Evolutionary conservation across 495 filamentous ascomycete genomes (phyloP).

Genomic region (Penicillium cataractarum): DNA sequence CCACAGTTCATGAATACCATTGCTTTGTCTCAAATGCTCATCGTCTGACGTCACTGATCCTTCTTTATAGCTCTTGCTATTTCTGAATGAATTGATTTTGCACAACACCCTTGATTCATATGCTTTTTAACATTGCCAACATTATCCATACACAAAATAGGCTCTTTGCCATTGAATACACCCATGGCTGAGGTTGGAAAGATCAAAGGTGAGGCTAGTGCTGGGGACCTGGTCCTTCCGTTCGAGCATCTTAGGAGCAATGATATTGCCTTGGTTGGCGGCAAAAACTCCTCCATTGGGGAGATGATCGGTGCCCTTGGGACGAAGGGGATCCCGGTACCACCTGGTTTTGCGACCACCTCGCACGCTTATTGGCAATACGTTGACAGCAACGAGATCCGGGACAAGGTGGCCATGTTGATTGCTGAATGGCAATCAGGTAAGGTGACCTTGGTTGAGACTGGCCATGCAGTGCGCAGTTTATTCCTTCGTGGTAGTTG

Average conservation of each 20-base stretch:
- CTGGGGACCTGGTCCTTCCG: no score
- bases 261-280: slow-evolving; percentile 26
- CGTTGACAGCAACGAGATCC: slow-evolving; percentile 33
- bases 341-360: slow-evolving; percentile 38
- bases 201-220: no score
- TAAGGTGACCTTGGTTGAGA: slow-evolving; percentile 11
- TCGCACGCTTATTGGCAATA: slow-evolving; percentile 38
- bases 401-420: slow-evolving; percentile 26
- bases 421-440: slow-evolving; percentile 16
- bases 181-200: no score
- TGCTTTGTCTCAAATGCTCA: no score
- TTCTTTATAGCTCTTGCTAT: no score
- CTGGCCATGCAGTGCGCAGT: slow-evolving; percentile 23
- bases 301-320: slow-evolving; percentile 37
- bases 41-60: no score
- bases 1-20: no score
- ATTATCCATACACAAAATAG: no score
- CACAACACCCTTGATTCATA: no score
- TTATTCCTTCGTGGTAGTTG: slow-evolving; percentile 28
- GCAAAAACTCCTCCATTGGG: slow-evolving; percentile 42
- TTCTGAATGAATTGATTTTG: no score
- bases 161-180: no score
- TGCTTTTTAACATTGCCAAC: no score
- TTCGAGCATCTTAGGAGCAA: slow-evolving; percentile 7
- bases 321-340: slow-evolving; percentile 32